Conservation (phyloP, 257 asterid species). For the Solanum pennellii region DNA sequence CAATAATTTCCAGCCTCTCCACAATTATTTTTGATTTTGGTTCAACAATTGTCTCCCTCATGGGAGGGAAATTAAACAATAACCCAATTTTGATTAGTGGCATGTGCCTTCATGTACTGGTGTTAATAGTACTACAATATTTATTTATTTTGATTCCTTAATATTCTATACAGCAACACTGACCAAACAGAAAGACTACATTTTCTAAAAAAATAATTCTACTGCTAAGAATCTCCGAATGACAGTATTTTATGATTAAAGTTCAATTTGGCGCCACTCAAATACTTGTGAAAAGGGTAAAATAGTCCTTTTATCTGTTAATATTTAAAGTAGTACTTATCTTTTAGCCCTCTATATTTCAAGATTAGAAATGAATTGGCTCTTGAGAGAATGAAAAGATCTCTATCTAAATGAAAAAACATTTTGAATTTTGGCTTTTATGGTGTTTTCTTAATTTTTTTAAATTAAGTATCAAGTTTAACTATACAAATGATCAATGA, state of each 20-base stretch:
- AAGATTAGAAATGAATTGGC: too few relatives aligned
- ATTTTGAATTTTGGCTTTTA: too few relatives aligned
- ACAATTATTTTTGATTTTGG: not conserved
- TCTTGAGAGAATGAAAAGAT: too few relatives aligned
- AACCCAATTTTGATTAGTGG: not conserved
- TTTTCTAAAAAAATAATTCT: not conserved
- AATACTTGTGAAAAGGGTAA: not conserved
- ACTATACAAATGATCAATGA: too few relatives aligned
- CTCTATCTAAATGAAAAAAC: too few relatives aligned
- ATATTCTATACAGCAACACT: not conserved
- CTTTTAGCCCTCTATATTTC: too few relatives aligned
- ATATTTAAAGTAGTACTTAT: too few relatives aligned
- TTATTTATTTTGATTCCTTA: not conserved
- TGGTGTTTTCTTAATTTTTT: too few relatives aligned
- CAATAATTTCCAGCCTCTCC: constrained; percentile 6
- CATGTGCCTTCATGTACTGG: not conserved
- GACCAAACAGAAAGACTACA: not conserved
- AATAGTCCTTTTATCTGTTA: too few relatives aligned
- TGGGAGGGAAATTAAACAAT: not conserved
- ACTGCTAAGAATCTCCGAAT: not conserved
- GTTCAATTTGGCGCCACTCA: not conserved
- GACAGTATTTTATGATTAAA: not conserved
- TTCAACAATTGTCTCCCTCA: not conserved
- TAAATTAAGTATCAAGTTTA: too few relatives aligned
- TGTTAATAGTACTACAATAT: not conserved